Evolutionary conservation across 495 filamentous ascomycete species (phyloP), one percentile per base, ranked within the genome.

Genomic region (Hypoxylon fragiforme): DNA sequence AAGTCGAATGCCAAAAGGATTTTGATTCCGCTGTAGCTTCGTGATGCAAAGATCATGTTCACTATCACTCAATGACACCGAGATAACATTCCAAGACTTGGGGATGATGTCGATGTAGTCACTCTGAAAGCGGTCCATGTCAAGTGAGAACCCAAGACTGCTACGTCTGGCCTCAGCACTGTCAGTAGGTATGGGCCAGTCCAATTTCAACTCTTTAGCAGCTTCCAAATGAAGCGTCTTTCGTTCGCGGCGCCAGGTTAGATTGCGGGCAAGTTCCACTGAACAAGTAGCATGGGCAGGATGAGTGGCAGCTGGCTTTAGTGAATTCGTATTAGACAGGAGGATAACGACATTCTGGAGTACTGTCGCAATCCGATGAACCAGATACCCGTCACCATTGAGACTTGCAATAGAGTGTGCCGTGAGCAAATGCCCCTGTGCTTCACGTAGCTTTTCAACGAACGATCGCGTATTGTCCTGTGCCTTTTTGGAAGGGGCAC

Each of bases 21-120:
- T 80, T 21, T 87, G 80, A 13, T 82, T 83, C 26, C 82, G 74
- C 50, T 88, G 83, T 16, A 95, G 81, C 55, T 87, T 86, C 9
- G 88, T 90, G 32, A 96, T 83, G 52, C 85, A 86, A 11, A 98
- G 85, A 54, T 97, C 92, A 9, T 87, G 85, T 7, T 75, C 78
- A 43, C 83, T 84, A 24, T 94, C 89, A 63, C 86, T 92, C 13
- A 97, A 64, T 0, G 89, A 86, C 20, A 98, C 72, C 0, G 92
- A 97, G 6, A 97, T 73, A 3, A 89, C 90, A 31, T 85, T 90
- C 94, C 94, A 98, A 16, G 76, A 68, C 15, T 74, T 69, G 0
- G 94, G 95, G 21, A 97, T 84, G 46, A 95, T 89, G 60, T 92
- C 88, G 52, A 91, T 73, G 63, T 84, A 91, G 26, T 90, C 81